phyloP scores from a whole-genome alignment of 2,329 filamentous ascomycete species.

The Fusarium sp. region DNA sequence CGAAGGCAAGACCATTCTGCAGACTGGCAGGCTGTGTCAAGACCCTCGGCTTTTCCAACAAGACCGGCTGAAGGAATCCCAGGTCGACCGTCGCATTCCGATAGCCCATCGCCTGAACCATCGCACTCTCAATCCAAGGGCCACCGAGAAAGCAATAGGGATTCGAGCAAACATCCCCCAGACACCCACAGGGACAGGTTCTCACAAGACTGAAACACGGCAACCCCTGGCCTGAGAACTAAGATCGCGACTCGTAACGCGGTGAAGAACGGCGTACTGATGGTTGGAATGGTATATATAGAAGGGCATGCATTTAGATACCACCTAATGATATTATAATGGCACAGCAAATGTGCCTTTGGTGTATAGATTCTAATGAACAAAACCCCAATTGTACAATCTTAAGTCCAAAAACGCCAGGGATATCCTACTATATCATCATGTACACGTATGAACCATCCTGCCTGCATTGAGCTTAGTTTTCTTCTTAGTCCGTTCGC shows the following conservation, averaged over 20 bases:
- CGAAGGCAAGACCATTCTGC: background rate
- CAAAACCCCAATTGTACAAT: conserved; percentile 18
- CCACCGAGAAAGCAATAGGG: background rate
- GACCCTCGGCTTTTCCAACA: background rate
- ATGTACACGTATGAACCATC: conserved; percentile 21
- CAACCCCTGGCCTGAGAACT: background rate
- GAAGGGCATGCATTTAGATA: conserved; percentile 21
- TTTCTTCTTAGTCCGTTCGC: conserved; percentile 39
- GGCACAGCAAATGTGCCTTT: background rate
- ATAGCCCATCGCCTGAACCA: background rate
- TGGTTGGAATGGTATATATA: background rate
- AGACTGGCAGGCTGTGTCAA: background rate
- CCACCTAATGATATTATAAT: conserved; percentile 12
- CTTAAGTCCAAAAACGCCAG: conserved; percentile 25
- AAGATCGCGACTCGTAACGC: background rate
- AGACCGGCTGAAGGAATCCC: background rate
- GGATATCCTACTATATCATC: conserved; percentile 29
- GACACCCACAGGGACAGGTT: background rate
- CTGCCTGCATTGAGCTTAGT: conserved; percentile 21
- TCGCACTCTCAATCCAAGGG: background rate
- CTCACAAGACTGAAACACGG: background rate
- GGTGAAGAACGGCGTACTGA: background rate
- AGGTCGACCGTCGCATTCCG: background rate
- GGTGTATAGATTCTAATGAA: conserved; percentile 30
- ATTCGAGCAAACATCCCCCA: background rate